These are phyloP conservation scores for Podaxis sp. DNA, from an alignment of 768 basidiomycete genomes.

Conservation along the genomic window DNA sequence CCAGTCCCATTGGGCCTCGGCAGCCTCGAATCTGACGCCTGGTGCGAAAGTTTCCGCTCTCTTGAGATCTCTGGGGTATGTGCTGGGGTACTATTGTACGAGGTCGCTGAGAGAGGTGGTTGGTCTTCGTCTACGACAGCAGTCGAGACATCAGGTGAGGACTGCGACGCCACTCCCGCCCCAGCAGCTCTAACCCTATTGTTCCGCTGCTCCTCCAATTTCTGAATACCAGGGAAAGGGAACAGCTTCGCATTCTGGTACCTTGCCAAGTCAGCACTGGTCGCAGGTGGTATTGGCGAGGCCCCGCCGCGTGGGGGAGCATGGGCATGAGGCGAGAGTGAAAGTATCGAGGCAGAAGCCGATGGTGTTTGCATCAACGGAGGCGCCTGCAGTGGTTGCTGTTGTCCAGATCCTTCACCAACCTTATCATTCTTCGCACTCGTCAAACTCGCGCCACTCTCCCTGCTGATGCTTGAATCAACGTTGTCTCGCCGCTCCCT, in stretches of 20 bases:
- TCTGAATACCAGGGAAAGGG: slow-evolving; percentile 87
- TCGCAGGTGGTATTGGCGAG: slow-evolving; percentile 79
- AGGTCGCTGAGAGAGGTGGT: slow-evolving; percentile 39
- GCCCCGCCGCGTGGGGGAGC: slow-evolving; percentile 50
- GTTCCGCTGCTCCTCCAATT: slow-evolving; percentile 71
- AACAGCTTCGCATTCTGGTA: slow-evolving; percentile 82
- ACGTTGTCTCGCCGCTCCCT: slow-evolving; percentile 68
- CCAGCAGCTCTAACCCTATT: slow-evolving; percentile 48
- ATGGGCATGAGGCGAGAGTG: slow-evolving; percentile 52
- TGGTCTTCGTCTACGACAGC: slow-evolving; percentile 50
- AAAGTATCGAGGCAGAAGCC: slow-evolving; percentile 70
- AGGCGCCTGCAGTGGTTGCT: slow-evolving; percentile 42
- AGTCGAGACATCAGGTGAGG: slow-evolving; percentile 44
- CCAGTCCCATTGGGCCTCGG: slow-evolving; percentile 43
- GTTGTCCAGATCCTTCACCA: slow-evolving; percentile 30
- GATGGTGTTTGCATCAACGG: slow-evolving; percentile 60
- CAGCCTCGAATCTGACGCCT: slow-evolving; percentile 66
- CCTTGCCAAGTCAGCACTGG: slow-evolving; percentile 66
- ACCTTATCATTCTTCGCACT: slow-evolving; percentile 61
- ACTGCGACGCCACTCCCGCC: slow-evolving; percentile 43
- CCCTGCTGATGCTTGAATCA: slow-evolving; percentile 71
- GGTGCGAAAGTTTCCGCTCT: slow-evolving; percentile 66
- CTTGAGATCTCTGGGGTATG: slow-evolving; percentile 51
- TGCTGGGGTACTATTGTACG: slow-evolving; percentile 50
- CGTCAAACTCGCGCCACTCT: slow-evolving; percentile 72